These are phyloP conservation scores for Fomitopsis betulina DNA, from an alignment of 1,284 basidiomycete species.

Conservation along the genomic window DNA sequence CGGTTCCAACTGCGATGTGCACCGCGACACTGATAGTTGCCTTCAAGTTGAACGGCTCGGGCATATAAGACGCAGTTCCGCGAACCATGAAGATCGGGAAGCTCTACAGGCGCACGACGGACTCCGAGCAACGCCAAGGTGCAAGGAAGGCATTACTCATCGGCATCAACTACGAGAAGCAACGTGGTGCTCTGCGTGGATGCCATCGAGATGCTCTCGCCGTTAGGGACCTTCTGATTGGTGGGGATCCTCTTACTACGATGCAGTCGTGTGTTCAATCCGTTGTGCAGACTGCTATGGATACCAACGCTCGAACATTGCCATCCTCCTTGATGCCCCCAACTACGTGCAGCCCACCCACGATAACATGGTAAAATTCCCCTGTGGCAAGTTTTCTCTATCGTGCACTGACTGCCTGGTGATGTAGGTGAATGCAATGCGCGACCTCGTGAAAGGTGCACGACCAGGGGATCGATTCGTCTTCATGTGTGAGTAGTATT, in stretches of 20 bases:
- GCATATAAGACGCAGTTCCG: too few relatives aligned
- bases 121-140: not conserved
- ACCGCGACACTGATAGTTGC: not conserved
- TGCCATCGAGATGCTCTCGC: not conserved
- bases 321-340: not conserved
- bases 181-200: not conserved
- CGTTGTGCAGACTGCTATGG: not conserved
- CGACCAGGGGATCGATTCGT: constrained; percentile 7
- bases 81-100: not conserved
- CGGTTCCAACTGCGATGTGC: not conserved
- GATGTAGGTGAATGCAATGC: not conserved
- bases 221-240: not conserved
- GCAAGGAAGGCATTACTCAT: not conserved
- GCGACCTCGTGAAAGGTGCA: not conserved
- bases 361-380: not conserved
- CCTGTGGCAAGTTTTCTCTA: too few relatives aligned
- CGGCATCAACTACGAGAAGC: not conserved
- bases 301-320: not conserved
- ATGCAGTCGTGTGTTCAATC: not conserved
- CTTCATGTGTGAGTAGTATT: constrained; percentile 9
- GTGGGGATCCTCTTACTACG: not conserved
- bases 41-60: too few relatives aligned
- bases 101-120: not conserved
- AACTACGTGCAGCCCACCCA: not conserved
- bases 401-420: not conserved